These are phyloP conservation scores for Seminavis robusta DNA, from an alignment of 108 stramenopile genomes.

Conservation along the genomic window DNA sequence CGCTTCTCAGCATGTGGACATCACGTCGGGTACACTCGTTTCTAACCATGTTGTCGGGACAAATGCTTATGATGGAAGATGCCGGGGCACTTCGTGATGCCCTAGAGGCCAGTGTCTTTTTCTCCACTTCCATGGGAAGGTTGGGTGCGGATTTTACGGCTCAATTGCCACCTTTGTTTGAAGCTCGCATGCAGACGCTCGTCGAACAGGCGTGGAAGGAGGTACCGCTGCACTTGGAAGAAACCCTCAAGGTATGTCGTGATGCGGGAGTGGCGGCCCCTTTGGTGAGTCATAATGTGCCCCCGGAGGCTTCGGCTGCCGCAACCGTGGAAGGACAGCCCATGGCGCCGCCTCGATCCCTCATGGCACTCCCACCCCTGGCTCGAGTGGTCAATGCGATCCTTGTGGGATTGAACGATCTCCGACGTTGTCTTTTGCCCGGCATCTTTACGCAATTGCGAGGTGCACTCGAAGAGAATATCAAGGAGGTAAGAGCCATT, in stretches of 20 bases:
- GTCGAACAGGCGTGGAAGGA: constrained; percentile 63
- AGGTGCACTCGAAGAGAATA: constrained; percentile 18
- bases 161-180: constrained; percentile 63
- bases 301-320: constrained; percentile 14
- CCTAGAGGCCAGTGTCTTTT: constrained; percentile 75
- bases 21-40: constrained; percentile 72
- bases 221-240: constrained; percentile 53
- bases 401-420: constrained; percentile 76
- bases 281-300: constrained; percentile 26
- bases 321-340: constrained; percentile 10
- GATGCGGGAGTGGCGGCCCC: constrained; percentile 79
- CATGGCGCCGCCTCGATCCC: constrained; percentile 58
- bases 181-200: constrained; percentile 49
- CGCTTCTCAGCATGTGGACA: constrained; percentile 80
- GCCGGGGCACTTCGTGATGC: constrained; percentile 78
- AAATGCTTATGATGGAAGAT: constrained; percentile 52
- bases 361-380: constrained; percentile 80
- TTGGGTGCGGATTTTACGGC: constrained; percentile 83
- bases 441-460: constrained; percentile 61
- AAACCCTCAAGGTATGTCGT: constrained; percentile 71
- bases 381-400: constrained; percentile 78
- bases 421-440: constrained; percentile 79
- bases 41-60: constrained; percentile 36
- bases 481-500: constrained; percentile 39
- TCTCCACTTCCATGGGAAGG: constrained; percentile 79